phyloP scores from a whole-genome alignment of 176 grass and related monocot species.

The Avena sativa region DNA sequence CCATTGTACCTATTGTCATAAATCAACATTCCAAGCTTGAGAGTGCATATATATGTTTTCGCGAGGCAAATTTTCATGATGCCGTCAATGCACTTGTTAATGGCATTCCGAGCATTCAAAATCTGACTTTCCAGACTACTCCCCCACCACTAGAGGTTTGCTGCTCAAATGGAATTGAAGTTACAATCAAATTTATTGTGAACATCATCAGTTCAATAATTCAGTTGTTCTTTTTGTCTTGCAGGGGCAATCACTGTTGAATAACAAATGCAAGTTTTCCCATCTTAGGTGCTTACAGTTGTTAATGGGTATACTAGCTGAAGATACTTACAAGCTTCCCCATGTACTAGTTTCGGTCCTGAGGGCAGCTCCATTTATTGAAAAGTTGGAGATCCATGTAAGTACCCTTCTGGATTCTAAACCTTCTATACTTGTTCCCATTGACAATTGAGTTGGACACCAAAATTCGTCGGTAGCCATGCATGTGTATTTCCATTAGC shows the following conservation, averaged over 20 bases:
- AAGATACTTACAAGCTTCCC: neutral
- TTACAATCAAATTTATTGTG: neutral
- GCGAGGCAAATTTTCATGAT: no score
- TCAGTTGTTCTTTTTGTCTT: neutral
- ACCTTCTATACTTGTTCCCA: no score
- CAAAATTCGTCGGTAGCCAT: no score
- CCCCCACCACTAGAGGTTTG: neutral
- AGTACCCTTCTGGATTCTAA: neutral
- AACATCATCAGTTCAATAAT: neutral
- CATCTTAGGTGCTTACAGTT: constrained; percentile 20
- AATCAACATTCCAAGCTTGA: neutral
- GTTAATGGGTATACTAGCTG: neutral
- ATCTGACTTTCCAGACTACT: neutral
- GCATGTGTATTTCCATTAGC: no score
- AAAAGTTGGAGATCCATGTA: constrained; percentile 17
- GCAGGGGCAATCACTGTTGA: neutral
- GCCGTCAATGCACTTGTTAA: neutral
- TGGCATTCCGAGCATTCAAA: neutral
- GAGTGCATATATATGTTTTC: neutral
- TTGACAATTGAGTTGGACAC: no score
- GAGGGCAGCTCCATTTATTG: neutral
- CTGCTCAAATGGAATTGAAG: neutral
- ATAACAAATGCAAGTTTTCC: neutral
- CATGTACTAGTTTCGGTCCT: neutral
- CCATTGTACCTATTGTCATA: neutral